Percentiles rank a stretch among this genome's conserved stretches.
Conservation (phyloP, 208 protist genomes). For the Wallacemonas sp. region DNA sequence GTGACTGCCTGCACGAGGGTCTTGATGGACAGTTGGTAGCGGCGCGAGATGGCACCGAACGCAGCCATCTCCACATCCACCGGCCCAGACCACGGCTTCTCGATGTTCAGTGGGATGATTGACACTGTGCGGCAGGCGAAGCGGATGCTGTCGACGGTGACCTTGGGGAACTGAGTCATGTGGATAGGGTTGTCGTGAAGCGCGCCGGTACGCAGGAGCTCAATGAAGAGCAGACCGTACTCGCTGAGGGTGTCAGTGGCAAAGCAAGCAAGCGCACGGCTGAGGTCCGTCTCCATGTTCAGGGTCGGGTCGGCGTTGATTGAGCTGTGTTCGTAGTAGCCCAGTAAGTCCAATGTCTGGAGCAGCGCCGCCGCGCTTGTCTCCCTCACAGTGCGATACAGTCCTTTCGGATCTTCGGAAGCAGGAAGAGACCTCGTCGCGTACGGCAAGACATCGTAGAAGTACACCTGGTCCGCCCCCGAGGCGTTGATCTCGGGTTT, state of each 20-base stretch:
- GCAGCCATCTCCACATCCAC: constrained; percentile 38
- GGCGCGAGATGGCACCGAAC: constrained; percentile 36
- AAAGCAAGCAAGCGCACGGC: constrained; percentile 1
- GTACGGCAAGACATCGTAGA: constrained; percentile 40
- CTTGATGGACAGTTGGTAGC: constrained; percentile 30
- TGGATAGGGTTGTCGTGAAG: constrained; percentile 20
- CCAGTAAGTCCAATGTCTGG: constrained; percentile 51
- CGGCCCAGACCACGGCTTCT: constrained; percentile 30
- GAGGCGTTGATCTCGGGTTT: background rate
- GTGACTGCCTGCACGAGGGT: constrained; percentile 30
- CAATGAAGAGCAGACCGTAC: constrained; percentile 48
- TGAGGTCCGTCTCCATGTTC: background rate
- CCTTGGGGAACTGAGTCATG: background rate
- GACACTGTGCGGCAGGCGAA: constrained; percentile 38
- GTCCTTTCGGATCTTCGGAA: background rate
- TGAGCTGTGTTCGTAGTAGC: constrained; percentile 43
- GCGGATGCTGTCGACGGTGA: constrained; percentile 17
- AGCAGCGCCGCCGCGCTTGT: constrained; percentile 35
- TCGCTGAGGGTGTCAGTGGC: constrained; percentile 22
- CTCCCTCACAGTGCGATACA: constrained; percentile 27
- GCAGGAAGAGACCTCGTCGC: constrained; percentile 11
- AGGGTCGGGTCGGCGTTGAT: background rate
- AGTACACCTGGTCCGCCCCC: constrained; percentile 12
- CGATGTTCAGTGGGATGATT: constrained; percentile 37
- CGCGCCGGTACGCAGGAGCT: constrained; percentile 31